A percentile compares a stretch with the other conserved stretches of the same genome.
Evolutionary conservation across 805 yeast genomes (phyloP).

Genomic region (Kazachstania kunashirensis): DNA sequence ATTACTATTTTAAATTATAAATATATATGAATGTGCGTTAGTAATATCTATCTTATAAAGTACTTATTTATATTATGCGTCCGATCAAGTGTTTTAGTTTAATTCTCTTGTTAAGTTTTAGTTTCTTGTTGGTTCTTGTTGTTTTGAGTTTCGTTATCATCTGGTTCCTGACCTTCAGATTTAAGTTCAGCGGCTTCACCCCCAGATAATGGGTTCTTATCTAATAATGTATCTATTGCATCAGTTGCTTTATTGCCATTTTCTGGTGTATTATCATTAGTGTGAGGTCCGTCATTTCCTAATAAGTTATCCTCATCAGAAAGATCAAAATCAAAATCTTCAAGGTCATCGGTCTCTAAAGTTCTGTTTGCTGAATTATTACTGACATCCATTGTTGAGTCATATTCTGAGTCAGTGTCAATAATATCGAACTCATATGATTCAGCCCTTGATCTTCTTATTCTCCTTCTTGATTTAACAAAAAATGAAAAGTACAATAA

Average conservation of each 20-base stretch:
- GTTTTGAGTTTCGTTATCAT: too few species aligned
- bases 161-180: too few species aligned
- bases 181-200: too few species aligned
- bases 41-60: too few species aligned
- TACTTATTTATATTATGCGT: too few species aligned
- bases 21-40: too few species aligned
- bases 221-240: too few species aligned
- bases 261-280: not conserved
- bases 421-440: slow-evolving; percentile 71
- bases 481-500: slow-evolving; percentile 38
- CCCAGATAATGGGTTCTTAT: too few species aligned
- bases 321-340: slow-evolving; percentile 28
- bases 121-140: too few species aligned
- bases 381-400: slow-evolving; percentile 22
- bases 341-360: slow-evolving; percentile 15
- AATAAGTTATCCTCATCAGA: slow-evolving; percentile 23
- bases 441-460: slow-evolving; percentile 54
- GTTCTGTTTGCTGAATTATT: slow-evolving; percentile 8
- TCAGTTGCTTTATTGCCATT: not conserved
- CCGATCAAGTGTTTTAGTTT: too few species aligned
- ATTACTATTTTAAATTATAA: too few species aligned
- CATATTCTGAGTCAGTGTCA: slow-evolving; percentile 45
- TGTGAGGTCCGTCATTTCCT: not conserved
- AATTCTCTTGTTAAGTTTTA: too few species aligned
- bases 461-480: slow-evolving; percentile 33